Conservation (phyloP, 805 yeast genomes). For the Spathaspora hagerdaliae region DNA sequence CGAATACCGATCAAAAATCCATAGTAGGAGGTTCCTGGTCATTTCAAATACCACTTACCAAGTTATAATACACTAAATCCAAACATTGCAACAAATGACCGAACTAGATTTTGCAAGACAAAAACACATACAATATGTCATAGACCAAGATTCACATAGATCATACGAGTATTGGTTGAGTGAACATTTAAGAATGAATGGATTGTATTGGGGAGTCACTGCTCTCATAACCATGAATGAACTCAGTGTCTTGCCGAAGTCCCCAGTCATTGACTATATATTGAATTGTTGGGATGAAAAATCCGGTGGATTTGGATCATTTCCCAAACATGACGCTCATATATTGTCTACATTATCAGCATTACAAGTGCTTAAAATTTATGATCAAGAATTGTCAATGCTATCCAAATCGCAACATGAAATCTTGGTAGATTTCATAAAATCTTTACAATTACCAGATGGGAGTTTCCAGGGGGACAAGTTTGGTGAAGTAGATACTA, state of each 20-base stretch:
- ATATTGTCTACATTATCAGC: conserved; percentile 82
- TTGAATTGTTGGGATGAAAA: conserved; percentile 54
- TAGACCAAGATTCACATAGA: conserved; percentile 30
- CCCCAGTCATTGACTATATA: conserved; percentile 67
- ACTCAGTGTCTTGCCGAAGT: conserved; percentile 49
- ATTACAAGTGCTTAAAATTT: conserved; percentile 70
- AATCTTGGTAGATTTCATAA: conserved; percentile 22
- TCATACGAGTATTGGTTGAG: conserved; percentile 81
- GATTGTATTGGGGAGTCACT: conserved; percentile 92
- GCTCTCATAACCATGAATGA: conserved; percentile 63
- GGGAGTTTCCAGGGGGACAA: conserved; percentile 89
- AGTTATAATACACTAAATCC: too few relatives aligned
- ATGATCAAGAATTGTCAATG: conserved; percentile 30
- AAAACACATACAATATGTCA: conserved; percentile 33
- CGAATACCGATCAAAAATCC: not conserved
- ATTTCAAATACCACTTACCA: too few relatives aligned
- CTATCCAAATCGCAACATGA: conserved; percentile 36
- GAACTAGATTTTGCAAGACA: conserved; percentile 4
- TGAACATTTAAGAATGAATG: conserved; percentile 87
- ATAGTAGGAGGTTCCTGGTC: too few relatives aligned
- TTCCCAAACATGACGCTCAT: conserved; percentile 87
- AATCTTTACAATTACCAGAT: conserved; percentile 44
- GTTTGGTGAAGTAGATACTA: conserved; percentile 89
- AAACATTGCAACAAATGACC: not conserved
- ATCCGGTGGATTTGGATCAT: conserved; percentile 85